Evolutionary conservation across 805 yeast genomes (phyloP), one percentile per base, ranked within the genome.

Genomic region (Cyberlindnera veronae): DNA sequence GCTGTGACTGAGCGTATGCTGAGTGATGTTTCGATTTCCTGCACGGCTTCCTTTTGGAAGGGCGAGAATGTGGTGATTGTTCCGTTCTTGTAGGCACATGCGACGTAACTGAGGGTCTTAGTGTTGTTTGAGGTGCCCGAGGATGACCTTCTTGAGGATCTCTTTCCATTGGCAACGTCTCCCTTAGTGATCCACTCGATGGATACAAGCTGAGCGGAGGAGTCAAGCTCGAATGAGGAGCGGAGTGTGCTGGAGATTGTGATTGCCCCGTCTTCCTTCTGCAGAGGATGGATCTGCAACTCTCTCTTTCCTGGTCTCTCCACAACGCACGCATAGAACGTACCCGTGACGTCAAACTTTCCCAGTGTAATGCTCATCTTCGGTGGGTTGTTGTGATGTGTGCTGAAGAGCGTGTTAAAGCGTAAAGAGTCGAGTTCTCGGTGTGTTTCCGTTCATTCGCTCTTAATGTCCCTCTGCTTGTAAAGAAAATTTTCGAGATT

Each of bases 51-150:
- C 41, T 66, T 68, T 18, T 63, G 60, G 27, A 56, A 50, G 3
- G 80, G 78, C 3, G 77, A 67, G 38, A 68, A 67, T 8, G 72
- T 55, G 36, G 68, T 51, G 21, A 76, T 58, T 36, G 66, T 72
- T 8, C 72, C 72, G 24, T 50, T 52, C 16, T 53, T 54, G 27
- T 66, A 49, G 10, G 59, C 53, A 22, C 67, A 69, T 4, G 58
- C 65, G 32, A 69, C 55, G 36, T 54, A 56, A 15, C 49, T 40
- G 3, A 32, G 29, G 10, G 39, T 53, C 31, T 39, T 50, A 42
- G 34, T 52, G 42, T 29, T 33, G 44, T 34, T 44, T 23, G 34
- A 26, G 2, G 38, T 13, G 15, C 39, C 46, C 18, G 23, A 30
- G 3, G 52, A 34, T 6, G 36, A 45, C 40, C 59, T 56, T 51